A percentile compares a stretch with the other conserved stretches of the same genome.
Conservation (phyloP, 192 early-diverging fungal species). For the Gigaspora rosea region DNA sequence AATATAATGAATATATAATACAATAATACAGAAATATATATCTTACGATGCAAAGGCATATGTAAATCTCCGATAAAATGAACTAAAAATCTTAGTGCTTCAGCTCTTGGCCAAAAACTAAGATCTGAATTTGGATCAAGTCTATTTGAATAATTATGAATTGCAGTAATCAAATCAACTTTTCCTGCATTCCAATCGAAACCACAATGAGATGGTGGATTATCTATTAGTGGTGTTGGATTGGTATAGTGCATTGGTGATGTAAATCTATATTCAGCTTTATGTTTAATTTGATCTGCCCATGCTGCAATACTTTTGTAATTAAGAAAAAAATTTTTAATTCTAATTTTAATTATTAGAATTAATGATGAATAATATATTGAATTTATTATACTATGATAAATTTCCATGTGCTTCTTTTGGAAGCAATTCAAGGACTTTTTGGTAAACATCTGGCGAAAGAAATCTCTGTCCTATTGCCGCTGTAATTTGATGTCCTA, state of each 20-base stretch:
- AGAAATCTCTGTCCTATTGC: conserved; percentile 47
- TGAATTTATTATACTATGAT: conserved; percentile 33
- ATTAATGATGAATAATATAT: conserved; percentile 24
- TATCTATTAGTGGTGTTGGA: conserved; percentile 32
- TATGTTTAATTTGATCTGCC: conserved; percentile 19
- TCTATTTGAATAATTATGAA: conserved; percentile 43
- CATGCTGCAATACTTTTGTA: conserved; percentile 28
- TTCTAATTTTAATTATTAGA: conserved; percentile 27
- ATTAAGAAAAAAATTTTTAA: not conserved
- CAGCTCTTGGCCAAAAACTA: not conserved
- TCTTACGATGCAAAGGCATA: conserved; percentile 45
- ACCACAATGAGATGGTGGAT: conserved; percentile 42
- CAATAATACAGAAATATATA: not conserved
- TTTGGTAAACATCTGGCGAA: conserved; percentile 28
- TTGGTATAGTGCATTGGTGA: conserved; percentile 35
- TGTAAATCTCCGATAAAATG: conserved; percentile 54
- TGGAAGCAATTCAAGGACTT: conserved; percentile 34
- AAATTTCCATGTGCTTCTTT: conserved; percentile 38
- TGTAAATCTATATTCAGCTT: conserved; percentile 25
- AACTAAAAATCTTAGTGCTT: conserved; percentile 46
- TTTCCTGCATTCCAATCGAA: conserved; percentile 33
- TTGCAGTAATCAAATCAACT: conserved; percentile 40
- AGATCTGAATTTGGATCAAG: conserved; percentile 36
- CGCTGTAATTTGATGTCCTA: conserved; percentile 45
- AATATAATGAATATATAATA: not conserved